Evolutionary conservation across 1,139 yeast genomes (phyloP).

Genomic region (Groenewaldozyma auringiensis): DNA sequence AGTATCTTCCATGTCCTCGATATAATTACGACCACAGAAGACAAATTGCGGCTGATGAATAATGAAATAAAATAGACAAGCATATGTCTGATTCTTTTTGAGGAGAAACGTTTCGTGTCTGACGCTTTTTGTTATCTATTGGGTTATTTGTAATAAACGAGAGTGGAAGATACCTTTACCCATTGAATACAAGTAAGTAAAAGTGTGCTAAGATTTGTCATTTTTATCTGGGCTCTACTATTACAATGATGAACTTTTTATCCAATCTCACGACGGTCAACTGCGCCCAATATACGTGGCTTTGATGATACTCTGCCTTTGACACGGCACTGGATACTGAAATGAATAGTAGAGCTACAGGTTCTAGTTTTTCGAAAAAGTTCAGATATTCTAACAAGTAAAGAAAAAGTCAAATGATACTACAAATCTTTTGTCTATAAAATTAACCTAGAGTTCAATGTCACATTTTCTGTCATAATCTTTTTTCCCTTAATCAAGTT

Average conservation of each 20-base stretch:
- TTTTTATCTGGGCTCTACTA: slow-evolving; percentile 3
- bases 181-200: neutral
- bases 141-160: slow-evolving; percentile 6
- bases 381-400: neutral
- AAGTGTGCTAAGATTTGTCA: slow-evolving; percentile 2
- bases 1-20: too few species aligned
- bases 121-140: slow-evolving; percentile 29
- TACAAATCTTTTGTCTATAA: slow-evolving; percentile 4
- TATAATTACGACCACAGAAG: too few species aligned
- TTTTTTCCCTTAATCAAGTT: slow-evolving; percentile 1
- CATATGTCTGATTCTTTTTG: slow-evolving; percentile 90
- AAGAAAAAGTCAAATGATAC: neutral
- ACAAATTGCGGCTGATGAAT: slow-evolving; percentile 36
- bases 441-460: neutral
- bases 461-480: neutral
- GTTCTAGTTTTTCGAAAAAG: neutral
- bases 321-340: slow-evolving; percentile 79
- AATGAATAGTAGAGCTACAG: too few species aligned
- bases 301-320: slow-evolving; percentile 94
- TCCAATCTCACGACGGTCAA: slow-evolving; percentile 98
- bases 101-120: slow-evolving; percentile 44
- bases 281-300: slow-evolving; percentile 83
- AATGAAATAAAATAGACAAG: slow-evolving; percentile 66
- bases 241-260: slow-evolving; percentile 73
- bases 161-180: neutral